phyloP scores from a whole-genome alignment of 495 filamentous ascomycete genomes.

The Articulospora tetracladia region DNA sequence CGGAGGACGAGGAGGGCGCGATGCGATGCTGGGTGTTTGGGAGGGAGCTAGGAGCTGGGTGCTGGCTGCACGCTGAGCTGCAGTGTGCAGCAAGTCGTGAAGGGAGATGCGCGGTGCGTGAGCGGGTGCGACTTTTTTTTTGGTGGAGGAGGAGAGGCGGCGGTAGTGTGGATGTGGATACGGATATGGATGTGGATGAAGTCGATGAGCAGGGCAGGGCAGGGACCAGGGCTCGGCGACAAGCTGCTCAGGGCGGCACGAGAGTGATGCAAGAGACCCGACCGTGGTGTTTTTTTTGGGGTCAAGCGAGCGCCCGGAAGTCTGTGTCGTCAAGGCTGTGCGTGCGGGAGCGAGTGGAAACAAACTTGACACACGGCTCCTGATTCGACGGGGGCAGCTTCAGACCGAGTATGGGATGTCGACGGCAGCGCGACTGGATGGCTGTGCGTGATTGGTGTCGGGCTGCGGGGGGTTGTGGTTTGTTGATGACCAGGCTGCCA shows the following conservation, averaged over 20 bases:
- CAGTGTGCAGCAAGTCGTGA: conserved; percentile 18
- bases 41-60: neutral
- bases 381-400: neutral
- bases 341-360: neutral
- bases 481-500: too few relatives aligned
- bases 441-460: neutral
- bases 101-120: neutral
- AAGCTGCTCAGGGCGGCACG: conserved; percentile 17
- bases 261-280: conserved; percentile 18
- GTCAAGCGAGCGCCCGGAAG: conserved; percentile 3
- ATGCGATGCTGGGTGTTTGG: neutral
- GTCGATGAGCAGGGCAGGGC: conserved; percentile 8
- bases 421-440: too few relatives aligned
- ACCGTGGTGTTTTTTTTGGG: neutral
- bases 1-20: neutral
- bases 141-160: neutral
- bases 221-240: conserved; percentile 1
- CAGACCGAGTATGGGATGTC: neutral
- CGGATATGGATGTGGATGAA: conserved; percentile 17
- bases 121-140: neutral
- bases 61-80: conserved; percentile 20
- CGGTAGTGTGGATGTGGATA: conserved; percentile 6
- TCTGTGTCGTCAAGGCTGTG: neutral
- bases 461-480: too few relatives aligned
- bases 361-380: neutral